Evolutionary conservation across 192 early-diverging fungal species (phyloP).

Genomic region (Rhizophagus sp.): DNA sequence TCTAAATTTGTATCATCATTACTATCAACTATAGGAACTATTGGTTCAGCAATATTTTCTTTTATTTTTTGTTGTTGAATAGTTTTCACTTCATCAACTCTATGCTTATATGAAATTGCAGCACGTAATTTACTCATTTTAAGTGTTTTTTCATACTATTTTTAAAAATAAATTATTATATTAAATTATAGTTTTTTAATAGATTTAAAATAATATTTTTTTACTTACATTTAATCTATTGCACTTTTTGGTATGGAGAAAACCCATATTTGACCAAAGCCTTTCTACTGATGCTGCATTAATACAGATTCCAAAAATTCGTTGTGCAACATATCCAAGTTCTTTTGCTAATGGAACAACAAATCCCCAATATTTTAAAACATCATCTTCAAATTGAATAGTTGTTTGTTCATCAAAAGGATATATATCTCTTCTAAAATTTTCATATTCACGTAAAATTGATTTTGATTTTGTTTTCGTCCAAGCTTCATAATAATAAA

Average conservation of each 20-base stretch:
- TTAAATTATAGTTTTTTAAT: no score
- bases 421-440: background rate
- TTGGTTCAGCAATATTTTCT: no score
- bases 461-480: background rate
- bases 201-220: no score
- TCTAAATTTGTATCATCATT: no score
- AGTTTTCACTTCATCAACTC: no score
- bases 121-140: slow-evolving; percentile 5
- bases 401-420: slow-evolving; percentile 5
- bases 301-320: slow-evolving; percentile 10
- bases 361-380: background rate
- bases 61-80: no score
- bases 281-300: slow-evolving; percentile 16
- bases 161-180: no score
- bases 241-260: background rate
- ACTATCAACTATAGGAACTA: no score
- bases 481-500: no score
- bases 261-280: background rate
- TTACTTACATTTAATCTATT: slow-evolving; percentile 11
- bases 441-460: slow-evolving; percentile 10
- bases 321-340: background rate
- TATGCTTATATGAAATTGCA: background rate
- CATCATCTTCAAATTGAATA: slow-evolving; percentile 6
- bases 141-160: background rate
- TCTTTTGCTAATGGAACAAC: background rate